Evolutionary conservation across 78 protist genomes (phyloP), one percentile per base, ranked within the genome.

Genomic region (Parvularia atlantis): DNA sequence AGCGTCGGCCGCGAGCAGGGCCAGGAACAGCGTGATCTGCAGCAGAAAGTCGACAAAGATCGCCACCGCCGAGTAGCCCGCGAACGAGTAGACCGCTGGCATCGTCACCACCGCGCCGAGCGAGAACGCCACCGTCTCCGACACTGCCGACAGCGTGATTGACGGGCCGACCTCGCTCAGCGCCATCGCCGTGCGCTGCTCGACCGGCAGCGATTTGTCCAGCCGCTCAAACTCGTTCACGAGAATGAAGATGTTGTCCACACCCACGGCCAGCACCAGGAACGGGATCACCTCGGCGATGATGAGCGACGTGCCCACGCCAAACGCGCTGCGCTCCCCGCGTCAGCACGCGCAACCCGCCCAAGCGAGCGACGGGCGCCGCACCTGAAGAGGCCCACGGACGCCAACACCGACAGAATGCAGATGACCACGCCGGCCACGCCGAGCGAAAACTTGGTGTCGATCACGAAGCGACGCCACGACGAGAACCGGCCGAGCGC

Each of bases 261-360:
- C 89, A 71, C 91, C 91, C 24, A 86, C 87, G 3, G 91, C 89
- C 75, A 86, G 62, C 1, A 85, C 76, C 26, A 86, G 68, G 77
- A 86, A 86, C 40, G 91, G 91, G 31, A 86, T 86, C 31, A 86
- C 91, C 39, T 86, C 87, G 17, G 79, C 50, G 33, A 86, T 86
- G 71, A 86, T 81, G 5, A 86, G 58, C 1, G 91, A 71, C n/a
- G 88, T 91, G n/a, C 85, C 65, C 17, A 85, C 26, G 31, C 67
- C 67, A 10, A 41, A 35, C 16, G 63, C 26, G 31, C 68, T 37
- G 50, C 31, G 33, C 6, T 17, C 40, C 22, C 68, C 7, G 13
- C 6, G 68, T 6, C 48, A 36, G 19, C 16, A 31, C n/a, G n/a
- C 13, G 16, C 13, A 16, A 16, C 13, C 13, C 13, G 39, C 19